These are phyloP conservation scores for Graphium sp. DNA, from an alignment of 2,329 filamentous ascomycete species.

Conservation along the genomic window DNA sequence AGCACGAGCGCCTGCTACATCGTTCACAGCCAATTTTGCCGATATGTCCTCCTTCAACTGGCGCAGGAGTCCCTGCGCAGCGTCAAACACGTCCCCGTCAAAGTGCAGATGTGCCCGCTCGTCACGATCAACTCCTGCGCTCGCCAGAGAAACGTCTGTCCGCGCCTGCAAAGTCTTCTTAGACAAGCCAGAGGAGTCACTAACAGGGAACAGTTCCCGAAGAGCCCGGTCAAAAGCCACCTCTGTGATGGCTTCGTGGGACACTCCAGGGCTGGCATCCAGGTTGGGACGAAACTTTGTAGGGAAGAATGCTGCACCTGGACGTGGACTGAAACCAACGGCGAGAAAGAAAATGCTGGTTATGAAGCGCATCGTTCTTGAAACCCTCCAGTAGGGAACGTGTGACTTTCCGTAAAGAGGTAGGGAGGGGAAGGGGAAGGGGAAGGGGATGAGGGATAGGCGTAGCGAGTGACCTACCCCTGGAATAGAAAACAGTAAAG, in stretches of 20 bases:
- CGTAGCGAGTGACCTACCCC: no score
- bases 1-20: conserved; percentile 3
- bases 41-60: conserved; percentile 4
- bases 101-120: conserved; percentile 6
- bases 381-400: no score
- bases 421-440: no score
- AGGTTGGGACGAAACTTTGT: conserved; percentile 7
- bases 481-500: no score
- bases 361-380: no score
- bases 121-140: conserved; percentile 4
- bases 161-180: conserved; percentile 5
- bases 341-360: no score
- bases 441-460: no score
- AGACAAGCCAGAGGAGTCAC: no score
- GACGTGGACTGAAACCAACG: no score
- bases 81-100: conserved; percentile 4
- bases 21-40: conserved; percentile 2
- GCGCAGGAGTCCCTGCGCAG: conserved; percentile 4
- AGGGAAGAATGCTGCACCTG: conserved; percentile 5
- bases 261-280: conserved; percentile 5
- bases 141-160: conserved; percentile 4
- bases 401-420: no score
- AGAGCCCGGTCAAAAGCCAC: conserved; percentile 3
- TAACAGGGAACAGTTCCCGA: conserved; percentile 3
- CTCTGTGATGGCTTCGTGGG: conserved; percentile 7